These are phyloP conservation scores for Trichosporon sp. DNA, from an alignment of 1,284 basidiomycete genomes.

Conservation along the genomic window DNA sequence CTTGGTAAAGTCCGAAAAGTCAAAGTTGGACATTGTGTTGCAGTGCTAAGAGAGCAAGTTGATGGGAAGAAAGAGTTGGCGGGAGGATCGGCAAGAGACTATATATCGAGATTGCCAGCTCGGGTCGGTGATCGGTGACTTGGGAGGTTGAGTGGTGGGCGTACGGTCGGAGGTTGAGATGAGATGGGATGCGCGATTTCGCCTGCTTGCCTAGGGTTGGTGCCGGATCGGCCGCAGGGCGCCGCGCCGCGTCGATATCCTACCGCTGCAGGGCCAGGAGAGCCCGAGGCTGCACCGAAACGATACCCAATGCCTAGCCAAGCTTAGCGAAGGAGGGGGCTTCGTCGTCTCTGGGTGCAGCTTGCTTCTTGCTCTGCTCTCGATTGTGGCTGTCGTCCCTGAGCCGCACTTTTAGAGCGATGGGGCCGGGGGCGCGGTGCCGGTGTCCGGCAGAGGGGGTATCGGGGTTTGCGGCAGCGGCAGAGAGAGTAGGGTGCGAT, in stretches of 20 bases:
- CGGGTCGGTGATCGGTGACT: neutral
- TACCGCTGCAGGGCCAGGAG: no score
- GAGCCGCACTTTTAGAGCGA: neutral
- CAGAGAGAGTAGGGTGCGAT: no score
- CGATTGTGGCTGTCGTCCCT: no score
- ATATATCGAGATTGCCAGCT: neutral
- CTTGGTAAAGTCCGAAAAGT: conserved; percentile 17
- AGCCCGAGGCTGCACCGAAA: no score
- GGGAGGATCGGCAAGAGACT: neutral
- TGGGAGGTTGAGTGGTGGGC: neutral
- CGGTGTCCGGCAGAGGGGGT: neutral
- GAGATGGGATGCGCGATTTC: neutral
- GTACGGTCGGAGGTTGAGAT: no score
- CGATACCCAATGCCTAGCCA: no score
- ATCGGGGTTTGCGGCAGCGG: no score
- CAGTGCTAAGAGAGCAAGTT: neutral
- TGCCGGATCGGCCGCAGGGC: neutral
- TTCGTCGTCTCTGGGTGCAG: no score
- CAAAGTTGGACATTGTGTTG: conserved; percentile 12
- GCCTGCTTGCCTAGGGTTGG: neutral
- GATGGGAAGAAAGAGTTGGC: neutral
- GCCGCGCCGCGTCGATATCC: no score
- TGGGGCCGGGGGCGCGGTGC: neutral
- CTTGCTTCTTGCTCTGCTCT: no score
- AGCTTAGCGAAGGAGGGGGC: no score